A percentile compares a stretch with the other conserved stretches of the same genome.
Conservation (phyloP, 2,329 filamentous ascomycete species). For the Lachnellula hyalina region DNA sequence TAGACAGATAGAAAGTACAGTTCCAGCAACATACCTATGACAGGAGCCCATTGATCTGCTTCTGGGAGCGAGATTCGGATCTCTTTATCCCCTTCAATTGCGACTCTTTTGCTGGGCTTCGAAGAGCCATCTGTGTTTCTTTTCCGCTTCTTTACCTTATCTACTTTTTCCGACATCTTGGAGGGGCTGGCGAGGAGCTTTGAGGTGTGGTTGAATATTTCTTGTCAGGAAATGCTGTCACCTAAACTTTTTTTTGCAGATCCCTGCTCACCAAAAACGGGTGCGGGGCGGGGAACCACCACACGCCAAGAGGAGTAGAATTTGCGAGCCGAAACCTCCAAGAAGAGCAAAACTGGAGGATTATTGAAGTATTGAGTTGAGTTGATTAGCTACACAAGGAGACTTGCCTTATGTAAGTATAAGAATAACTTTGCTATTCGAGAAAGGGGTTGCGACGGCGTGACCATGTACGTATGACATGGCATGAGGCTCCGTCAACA, state of each 20-base stretch:
- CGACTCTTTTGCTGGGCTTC: conserved; percentile 48
- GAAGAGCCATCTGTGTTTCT: conserved; percentile 36
- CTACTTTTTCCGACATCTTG: conserved; percentile 26
- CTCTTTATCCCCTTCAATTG: conserved; percentile 35
- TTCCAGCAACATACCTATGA: conserved; percentile 42
- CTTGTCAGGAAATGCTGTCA: background rate
- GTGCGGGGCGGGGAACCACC: background rate
- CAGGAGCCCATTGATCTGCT: conserved; percentile 44
- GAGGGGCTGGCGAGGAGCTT: background rate
- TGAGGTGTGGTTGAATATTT: background rate
- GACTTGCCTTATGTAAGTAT: too few relatives aligned
- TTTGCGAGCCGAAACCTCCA: too few relatives aligned
- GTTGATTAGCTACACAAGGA: too few relatives aligned
- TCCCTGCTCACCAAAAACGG: background rate
- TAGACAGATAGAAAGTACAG: background rate
- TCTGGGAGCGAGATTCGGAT: conserved; percentile 43
- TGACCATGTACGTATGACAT: too few relatives aligned
- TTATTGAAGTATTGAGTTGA: too few relatives aligned
- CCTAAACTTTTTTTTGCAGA: conserved; percentile 7
- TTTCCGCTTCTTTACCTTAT: conserved; percentile 45
- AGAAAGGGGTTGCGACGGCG: too few relatives aligned
- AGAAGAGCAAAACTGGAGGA: too few relatives aligned
- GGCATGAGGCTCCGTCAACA: too few relatives aligned
- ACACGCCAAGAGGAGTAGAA: background rate
- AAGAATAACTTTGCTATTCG: too few relatives aligned